Evolutionary conservation across 371 early-diverging fungal species (phyloP).

Genomic region (Apophysomyces variabilis): DNA sequence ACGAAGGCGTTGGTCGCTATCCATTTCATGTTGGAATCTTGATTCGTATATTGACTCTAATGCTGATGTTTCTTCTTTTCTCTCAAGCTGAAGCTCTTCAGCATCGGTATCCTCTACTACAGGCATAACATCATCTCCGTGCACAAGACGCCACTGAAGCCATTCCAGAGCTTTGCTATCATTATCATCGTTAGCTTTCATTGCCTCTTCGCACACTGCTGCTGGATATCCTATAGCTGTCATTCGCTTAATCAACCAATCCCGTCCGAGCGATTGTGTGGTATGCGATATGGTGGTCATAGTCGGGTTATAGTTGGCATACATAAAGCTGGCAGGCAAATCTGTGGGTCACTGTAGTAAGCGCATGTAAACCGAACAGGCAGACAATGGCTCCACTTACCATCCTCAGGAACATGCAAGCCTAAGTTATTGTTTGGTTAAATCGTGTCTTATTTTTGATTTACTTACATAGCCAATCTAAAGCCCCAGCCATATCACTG

Average conservation of each 20-base stretch:
- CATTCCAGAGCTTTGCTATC: constrained; percentile 61
- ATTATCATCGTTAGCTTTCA: constrained; percentile 45
- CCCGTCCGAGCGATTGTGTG: constrained; percentile 57
- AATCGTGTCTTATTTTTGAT: neutral
- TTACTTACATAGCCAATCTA: constrained; percentile 88
- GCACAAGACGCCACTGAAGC: constrained; percentile 45
- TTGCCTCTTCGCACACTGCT: constrained; percentile 51
- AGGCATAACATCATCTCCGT: constrained; percentile 38
- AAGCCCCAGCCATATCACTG: constrained; percentile 52
- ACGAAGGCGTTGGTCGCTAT: constrained; percentile 23
- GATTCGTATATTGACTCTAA: constrained; percentile 73
- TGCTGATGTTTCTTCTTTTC: constrained; percentile 61
- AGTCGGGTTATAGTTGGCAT: constrained; percentile 63
- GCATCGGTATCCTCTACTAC: constrained; percentile 39
- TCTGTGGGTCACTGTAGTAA: constrained; percentile 37
- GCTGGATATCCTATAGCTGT: constrained; percentile 64
- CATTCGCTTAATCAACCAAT: constrained; percentile 70
- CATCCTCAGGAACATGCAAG: constrained; percentile 87
- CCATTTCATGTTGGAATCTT: constrained; percentile 22
- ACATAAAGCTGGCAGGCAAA: constrained; percentile 67
- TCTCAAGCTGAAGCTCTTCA: constrained; percentile 44
- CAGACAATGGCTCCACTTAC: constrained; percentile 29
- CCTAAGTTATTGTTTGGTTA: constrained; percentile 34
- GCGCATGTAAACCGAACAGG: neutral
- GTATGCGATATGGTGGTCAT: constrained; percentile 65